Conservation (phyloP, 169 alveolate genomes). For the Cryptosporidium ryanae region DNA sequence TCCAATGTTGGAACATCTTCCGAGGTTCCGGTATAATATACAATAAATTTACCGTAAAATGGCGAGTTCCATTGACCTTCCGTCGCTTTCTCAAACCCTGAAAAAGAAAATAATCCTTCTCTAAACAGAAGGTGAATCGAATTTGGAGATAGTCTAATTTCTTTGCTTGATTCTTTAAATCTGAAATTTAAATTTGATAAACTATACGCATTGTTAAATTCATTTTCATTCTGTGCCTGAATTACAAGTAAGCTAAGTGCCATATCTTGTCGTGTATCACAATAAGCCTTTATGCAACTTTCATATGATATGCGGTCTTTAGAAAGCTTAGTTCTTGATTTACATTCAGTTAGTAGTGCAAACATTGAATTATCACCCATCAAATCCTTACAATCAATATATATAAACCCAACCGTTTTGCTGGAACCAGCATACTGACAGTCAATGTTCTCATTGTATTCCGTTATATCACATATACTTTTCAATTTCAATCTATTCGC, state of each 20-base stretch:
- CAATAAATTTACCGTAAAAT: conserved; percentile 11
- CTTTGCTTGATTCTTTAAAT: conserved; percentile 21
- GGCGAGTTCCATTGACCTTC: conserved; percentile 33
- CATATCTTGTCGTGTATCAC: background rate
- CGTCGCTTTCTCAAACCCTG: background rate
- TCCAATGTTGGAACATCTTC: conserved; percentile 46
- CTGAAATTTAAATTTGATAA: conserved; percentile 29
- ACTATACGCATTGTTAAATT: background rate
- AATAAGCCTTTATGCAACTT: background rate
- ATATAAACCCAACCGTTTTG: conserved; percentile 9
- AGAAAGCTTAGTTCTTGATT: background rate
- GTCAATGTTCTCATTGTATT: background rate
- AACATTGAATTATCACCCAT: background rate
- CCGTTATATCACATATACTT: conserved; percentile 11
- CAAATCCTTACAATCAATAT: conserved; percentile 2
- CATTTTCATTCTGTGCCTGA: background rate
- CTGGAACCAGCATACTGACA: conserved; percentile 20
- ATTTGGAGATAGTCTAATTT: conserved; percentile 31
- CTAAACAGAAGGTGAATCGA: conserved; percentile 18
- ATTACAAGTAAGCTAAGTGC: conserved; percentile 6
- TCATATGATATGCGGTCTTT: background rate
- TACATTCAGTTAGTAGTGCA: background rate
- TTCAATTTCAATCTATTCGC: background rate
- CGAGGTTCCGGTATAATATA: conserved; percentile 14
- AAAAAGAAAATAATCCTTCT: background rate